phyloP scores from a whole-genome alignment of 768 basidiomycete genomes.

The Kwoniella dendrophila region DNA sequence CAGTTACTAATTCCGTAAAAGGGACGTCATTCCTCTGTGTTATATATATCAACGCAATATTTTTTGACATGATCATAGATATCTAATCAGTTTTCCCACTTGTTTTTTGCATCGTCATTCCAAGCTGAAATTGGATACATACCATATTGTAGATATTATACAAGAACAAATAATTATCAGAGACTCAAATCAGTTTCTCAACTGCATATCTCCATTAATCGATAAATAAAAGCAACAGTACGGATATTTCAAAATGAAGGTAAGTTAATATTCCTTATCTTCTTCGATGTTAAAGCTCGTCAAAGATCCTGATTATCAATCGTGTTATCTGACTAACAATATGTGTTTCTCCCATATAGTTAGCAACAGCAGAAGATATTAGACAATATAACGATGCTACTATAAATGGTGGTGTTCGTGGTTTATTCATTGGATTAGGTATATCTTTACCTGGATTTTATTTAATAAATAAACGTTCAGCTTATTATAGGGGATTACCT shows the following conservation, averaged over 20 bases:
- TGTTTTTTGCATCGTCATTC: too few species aligned
- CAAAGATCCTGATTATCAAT: background rate
- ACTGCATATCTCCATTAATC: background rate
- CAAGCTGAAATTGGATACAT: too few species aligned
- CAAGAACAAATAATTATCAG: too few species aligned
- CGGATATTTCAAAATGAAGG: constrained; percentile 20
- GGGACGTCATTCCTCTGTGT: too few species aligned
- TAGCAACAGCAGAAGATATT: constrained; percentile 34
- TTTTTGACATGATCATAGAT: too few species aligned
- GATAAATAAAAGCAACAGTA: background rate
- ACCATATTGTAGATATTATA: too few species aligned
- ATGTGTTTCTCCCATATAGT: background rate
- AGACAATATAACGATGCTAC: constrained; percentile 38
- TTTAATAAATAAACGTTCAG: constrained; percentile 28
- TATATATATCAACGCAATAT: too few species aligned
- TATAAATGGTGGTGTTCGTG: constrained; percentile 43
- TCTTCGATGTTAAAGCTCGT: background rate
- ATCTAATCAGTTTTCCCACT: too few species aligned
- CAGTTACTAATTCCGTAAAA: too few species aligned
- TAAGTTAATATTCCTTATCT: background rate
- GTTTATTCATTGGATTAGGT: constrained; percentile 35
- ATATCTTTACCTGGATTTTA: constrained; percentile 37
- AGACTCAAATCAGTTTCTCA: background rate
- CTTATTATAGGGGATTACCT: constrained; percentile 43
- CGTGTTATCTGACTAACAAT: background rate